Evolutionary conservation across 768 basidiomycete genomes (phyloP), one percentile per base, ranked within the genome.

Genomic region (Tylopilus sp.): DNA sequence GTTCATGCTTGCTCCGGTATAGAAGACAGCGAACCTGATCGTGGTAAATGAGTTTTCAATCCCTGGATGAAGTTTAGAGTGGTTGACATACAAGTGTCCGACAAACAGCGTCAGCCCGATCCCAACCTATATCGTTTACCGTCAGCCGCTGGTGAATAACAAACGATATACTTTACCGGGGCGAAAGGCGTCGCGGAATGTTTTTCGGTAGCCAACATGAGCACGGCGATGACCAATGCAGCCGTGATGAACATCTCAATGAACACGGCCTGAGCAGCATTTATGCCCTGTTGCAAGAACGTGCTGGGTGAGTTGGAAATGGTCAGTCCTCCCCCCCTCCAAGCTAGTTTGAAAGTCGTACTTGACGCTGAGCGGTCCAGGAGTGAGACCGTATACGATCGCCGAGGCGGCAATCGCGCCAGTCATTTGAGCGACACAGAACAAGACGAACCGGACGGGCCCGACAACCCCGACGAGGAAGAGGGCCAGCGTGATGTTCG

Each of bases 151-250:
- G 7, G 47, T 13, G 1, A 38, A 40, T 50, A 28, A 48, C 34
- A 46, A 34, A 37, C 2, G 33, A 26, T n/a, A 30, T 9, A 26
- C 0, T 70, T 41, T 55, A 84, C 82, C n/a, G 86, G 86, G 19
- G 85, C 85, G 60, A 86, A 84, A 0, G 85, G 81, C 1, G 85
- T 87, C 2, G 75, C 73, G 25, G 73, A 70, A 58, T 86, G 85
- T 67, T 87, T 87, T 68, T 87, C 86, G 16, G 81, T 82, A 4
- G 86, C 86, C 24, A 87, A 66, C 84, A 87, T 86, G 55, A 87
- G 77, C n/a, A 86, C 82, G 7, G 86, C 73, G 14, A 85, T 66
- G 40, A 82, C 78, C 36, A 87, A 73, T 16, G 75, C 73, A 13
- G 79, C 73, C 14, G 85, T 86, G 58, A 81, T 78, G 67, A 87